These are phyloP conservation scores for Nigrograna mackinnonii DNA, from an alignment of 2,329 filamentous ascomycete genomes.

Conservation along the genomic window DNA sequence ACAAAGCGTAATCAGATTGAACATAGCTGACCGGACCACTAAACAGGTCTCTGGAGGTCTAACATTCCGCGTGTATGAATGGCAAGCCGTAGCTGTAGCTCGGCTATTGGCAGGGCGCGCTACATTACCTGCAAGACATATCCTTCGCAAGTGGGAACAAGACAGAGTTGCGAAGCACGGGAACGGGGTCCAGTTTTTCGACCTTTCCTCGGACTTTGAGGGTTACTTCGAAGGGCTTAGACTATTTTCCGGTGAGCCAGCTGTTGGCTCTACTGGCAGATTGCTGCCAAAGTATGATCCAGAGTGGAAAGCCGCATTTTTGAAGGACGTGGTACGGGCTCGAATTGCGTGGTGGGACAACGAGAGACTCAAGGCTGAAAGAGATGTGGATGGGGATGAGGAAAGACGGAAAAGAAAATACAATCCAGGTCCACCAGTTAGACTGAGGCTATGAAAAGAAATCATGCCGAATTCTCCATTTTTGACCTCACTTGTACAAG, in stretches of 20 bases:
- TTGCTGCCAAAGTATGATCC: constrained; percentile 9
- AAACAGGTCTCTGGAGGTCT: too few relatives aligned
- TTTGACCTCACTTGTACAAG: too few relatives aligned
- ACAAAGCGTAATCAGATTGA: too few relatives aligned
- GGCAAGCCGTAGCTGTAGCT: constrained; percentile 17
- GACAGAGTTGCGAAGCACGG: constrained; percentile 9
- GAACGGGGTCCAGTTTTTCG: constrained; percentile 8
- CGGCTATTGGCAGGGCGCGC: constrained; percentile 11
- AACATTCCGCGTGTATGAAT: constrained; percentile 15
- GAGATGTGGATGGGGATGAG: too few relatives aligned
- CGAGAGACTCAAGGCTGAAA: too few relatives aligned
- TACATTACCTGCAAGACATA: constrained; percentile 4
- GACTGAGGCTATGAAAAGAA: too few relatives aligned
- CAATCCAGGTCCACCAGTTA: too few relatives aligned
- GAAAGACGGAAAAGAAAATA: too few relatives aligned
- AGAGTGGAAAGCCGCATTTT: constrained; percentile 11
- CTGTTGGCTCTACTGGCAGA: background rate
- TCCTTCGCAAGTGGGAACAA: constrained; percentile 9
- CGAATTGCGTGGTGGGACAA: too few relatives aligned
- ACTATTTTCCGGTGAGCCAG: constrained; percentile 10
- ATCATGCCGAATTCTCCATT: too few relatives aligned
- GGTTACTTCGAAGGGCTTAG: constrained; percentile 13
- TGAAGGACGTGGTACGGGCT: too few relatives aligned
- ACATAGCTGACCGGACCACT: too few relatives aligned
- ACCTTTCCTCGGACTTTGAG: constrained; percentile 14